Evolutionary conservation across 2,329 filamentous ascomycete species (phyloP).

Genomic region (Mycogone perniciosa): DNA sequence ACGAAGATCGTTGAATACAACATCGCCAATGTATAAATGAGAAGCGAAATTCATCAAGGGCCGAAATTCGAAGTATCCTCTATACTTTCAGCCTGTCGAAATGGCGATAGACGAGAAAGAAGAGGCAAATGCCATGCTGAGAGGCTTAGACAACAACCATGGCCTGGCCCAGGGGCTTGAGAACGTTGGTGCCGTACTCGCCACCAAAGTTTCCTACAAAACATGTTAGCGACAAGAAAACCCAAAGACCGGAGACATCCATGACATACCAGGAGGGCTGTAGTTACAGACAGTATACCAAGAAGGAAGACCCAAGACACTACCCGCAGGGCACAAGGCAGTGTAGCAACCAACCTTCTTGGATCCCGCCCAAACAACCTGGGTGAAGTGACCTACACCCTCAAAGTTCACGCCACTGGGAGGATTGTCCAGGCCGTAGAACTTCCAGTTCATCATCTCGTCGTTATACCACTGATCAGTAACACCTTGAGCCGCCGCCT

Average conservation of each 20-base stretch:
- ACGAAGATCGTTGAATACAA: conserved; percentile 12
- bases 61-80: conserved; percentile 12
- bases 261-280: conserved; percentile 57
- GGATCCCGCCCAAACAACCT: conserved; percentile 37
- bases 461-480: conserved; percentile 86
- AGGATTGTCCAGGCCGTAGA: conserved; percentile 51
- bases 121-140: conserved; percentile 8
- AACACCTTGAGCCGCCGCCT: conserved; percentile 59
- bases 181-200: conserved; percentile 44
- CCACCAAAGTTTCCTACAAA: conserved; percentile 46
- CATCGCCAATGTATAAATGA: conserved; percentile 18
- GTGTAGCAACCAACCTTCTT: conserved; percentile 52
- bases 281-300: conserved; percentile 91
- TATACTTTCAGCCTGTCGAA: conserved; percentile 13
- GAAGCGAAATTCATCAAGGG: conserved; percentile 16
- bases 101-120: conserved; percentile 6
- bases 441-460: conserved; percentile 55
- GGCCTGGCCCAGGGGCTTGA: conserved; percentile 28
- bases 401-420: conserved; percentile 59
- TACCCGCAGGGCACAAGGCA: conserved; percentile 55
- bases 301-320: conserved; percentile 44
- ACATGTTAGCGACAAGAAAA: not conserved
- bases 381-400: conserved; percentile 52
- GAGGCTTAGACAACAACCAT: conserved; percentile 22
- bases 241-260: not conserved